A percentile compares a stretch with the other conserved stretches of the same genome.
Conservation (phyloP, 306 rosid genomes). For the Citrullus colocynthis region DNA sequence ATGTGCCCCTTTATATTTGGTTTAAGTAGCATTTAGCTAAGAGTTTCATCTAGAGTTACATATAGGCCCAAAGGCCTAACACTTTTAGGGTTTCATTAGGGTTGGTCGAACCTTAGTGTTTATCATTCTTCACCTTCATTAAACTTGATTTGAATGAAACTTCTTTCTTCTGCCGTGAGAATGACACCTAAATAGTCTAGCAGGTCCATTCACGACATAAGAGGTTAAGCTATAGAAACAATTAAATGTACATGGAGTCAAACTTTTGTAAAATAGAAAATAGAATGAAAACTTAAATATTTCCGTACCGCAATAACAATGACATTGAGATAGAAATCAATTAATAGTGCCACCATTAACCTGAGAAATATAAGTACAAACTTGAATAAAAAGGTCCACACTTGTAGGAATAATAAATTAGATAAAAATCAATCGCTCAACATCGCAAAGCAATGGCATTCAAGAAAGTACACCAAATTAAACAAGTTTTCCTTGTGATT, state of each 20-base stretch:
- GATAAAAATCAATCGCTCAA: neutral
- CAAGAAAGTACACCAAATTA: neutral
- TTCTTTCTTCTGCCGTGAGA: neutral
- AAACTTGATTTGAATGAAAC: neutral
- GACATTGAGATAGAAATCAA: conserved; percentile 77
- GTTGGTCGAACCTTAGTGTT: neutral
- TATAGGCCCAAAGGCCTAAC: neutral
- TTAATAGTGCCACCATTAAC: conserved; percentile 60
- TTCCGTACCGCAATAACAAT: conserved; percentile 39
- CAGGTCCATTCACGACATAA: neutral
- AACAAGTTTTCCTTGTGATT: neutral
- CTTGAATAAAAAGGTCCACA: neutral
- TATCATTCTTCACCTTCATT: neutral
- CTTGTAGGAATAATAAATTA: neutral
- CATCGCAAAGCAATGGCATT: neutral
- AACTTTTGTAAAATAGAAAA: neutral
- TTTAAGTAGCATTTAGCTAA: neutral
- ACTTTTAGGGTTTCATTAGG: neutral
- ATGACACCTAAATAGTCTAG: neutral
- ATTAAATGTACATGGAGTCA: neutral
- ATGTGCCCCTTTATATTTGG: neutral
- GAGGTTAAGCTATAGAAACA: neutral
- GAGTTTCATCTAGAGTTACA: neutral
- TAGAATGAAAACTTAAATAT: neutral
- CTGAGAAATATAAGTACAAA: conserved; percentile 22